Evolutionary conservation across 768 basidiomycete species (phyloP), one percentile per base, ranked within the genome.

Genomic region (Clitopilus hobsonii): DNA sequence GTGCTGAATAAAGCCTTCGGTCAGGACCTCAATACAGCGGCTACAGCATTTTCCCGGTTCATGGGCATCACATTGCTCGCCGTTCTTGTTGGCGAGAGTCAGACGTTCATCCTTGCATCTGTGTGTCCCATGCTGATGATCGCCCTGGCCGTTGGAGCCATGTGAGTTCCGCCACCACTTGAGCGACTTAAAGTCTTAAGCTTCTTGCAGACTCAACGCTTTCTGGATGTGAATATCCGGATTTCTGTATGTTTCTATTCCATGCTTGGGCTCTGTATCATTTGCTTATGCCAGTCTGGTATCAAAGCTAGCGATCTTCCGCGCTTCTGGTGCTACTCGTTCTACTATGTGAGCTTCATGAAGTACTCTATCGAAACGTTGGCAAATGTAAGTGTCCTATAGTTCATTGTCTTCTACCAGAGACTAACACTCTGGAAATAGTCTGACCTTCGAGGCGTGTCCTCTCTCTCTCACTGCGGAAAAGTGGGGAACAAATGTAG

Each of bases 111-210:
- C 11, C 63, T 85, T 25, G 79, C 82, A 0, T 70, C 81, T 0
- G 52, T 77, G 8, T 53, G 84, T 2, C 84, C 84, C 0, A 75
- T 83, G 24, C 84, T 85, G 54, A 81, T 85, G n/a, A 82, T 82
- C 0, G 78, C 83, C 4, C 69, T 84, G 2, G 82, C 83, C 0
- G 71, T 84, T 5, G 70, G 74, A 11, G 72, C 76, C 5, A 83
- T 83, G 69, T 70, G 52, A 54, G 67, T 62, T 6, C 16, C 23
- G 7, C 55, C 8, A 7, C 16, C 48, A 22, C 22, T 4, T 36
- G 41, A 11, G 32, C 22, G 18, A 6, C 20, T 1, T 22, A 28
- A 30, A 6, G 32, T 20, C 5, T 32, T 55, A 25, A 25, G 6
- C 47, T 18, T 1, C 38, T 25, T 20, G 18, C 26, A 65, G 74